A percentile compares a stretch with the other conserved stretches of the same genome.
These are phyloP conservation scores for Calonectria leucothoes DNA, from an alignment of 2,329 filamentous ascomycete species.

Conservation along the genomic window DNA sequence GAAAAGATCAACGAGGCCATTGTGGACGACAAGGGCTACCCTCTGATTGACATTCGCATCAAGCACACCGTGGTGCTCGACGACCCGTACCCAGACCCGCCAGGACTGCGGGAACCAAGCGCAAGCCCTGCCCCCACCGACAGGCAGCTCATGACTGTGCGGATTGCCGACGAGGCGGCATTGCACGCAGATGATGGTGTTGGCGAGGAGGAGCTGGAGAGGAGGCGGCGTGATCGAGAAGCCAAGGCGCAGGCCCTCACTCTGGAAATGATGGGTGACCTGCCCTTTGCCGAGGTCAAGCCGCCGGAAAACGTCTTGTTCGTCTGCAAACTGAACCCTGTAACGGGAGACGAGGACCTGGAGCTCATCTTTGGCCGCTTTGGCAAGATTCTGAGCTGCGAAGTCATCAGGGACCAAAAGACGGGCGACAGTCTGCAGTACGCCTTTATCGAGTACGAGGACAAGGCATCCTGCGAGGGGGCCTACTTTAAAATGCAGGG, in stretches of 20 bases:
- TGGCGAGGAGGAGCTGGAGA: constrained; percentile 85
- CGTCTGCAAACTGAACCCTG: constrained; percentile 97
- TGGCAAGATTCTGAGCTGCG: constrained; percentile 93
- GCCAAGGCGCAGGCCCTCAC: constrained; percentile 94
- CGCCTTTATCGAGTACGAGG: constrained; percentile 96
- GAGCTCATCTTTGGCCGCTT: constrained; percentile 98
- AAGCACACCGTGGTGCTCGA: constrained; percentile 93
- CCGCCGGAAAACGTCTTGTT: constrained; percentile 98
- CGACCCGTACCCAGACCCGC: constrained; percentile 89
- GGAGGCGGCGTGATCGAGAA: constrained; percentile 85
- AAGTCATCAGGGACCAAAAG: constrained; percentile 93
- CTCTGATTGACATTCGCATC: constrained; percentile 93
- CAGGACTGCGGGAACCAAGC: constrained; percentile 79
- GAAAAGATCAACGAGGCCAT: constrained; percentile 95
- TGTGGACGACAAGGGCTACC: constrained; percentile 85
- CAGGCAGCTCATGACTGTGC: constrained; percentile 88
- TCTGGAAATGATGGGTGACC: constrained; percentile 96
- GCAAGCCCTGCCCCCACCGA: constrained; percentile 84
- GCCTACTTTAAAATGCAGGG: constrained; percentile 99
- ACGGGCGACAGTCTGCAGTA: constrained; percentile 97
- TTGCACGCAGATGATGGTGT: constrained; percentile 76
- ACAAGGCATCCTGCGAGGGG: constrained; percentile 91
- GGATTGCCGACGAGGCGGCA: constrained; percentile 90
- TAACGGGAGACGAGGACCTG: constrained; percentile 93
- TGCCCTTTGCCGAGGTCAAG: constrained; percentile 97